Evolutionary conservation across 768 basidiomycete species (phyloP).

Genomic region (Leccinum longicurvipes): DNA sequence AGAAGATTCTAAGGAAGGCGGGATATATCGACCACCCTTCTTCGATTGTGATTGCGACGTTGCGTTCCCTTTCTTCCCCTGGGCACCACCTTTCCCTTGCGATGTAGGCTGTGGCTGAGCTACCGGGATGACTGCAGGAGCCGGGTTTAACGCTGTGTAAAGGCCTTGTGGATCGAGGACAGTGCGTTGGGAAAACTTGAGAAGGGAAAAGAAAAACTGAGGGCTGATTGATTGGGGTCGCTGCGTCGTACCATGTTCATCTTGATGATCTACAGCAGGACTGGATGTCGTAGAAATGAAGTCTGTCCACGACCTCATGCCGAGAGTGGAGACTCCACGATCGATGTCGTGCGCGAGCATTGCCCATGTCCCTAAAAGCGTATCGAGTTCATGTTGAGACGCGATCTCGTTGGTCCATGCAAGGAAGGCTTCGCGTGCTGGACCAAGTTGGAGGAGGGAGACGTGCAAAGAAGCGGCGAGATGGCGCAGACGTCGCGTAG

Average conservation of each 20-base stretch:
- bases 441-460: conserved; percentile 56
- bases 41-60: conserved; percentile 29
- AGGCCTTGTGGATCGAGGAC: conserved; percentile 60
- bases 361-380: conserved; percentile 69
- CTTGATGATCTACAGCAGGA: conserved; percentile 5
- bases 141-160: conserved; percentile 62
- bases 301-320: conserved; percentile 53
- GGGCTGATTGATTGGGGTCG: conserved; percentile 25
- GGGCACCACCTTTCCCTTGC: conserved; percentile 4
- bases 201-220: conserved; percentile 34
- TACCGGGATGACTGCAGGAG: conserved; percentile 36
- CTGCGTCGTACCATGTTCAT: neutral
- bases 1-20: conserved; percentile 33
- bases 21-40: conserved; percentile 30
- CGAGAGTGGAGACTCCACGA: conserved; percentile 49
- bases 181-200: conserved; percentile 51
- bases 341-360: conserved; percentile 72
- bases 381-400: conserved; percentile 48
- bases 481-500: conserved; percentile 69
- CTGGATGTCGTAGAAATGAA: conserved; percentile 19
- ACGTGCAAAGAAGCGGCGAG: conserved; percentile 61
- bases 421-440: conserved; percentile 47
- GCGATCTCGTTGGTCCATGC: conserved; percentile 49
- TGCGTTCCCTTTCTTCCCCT: conserved; percentile 19
- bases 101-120: neutral